phyloP scores from a whole-genome alignment of 2,329 filamentous ascomycete species.

The Colletotrichum tropicicola region DNA sequence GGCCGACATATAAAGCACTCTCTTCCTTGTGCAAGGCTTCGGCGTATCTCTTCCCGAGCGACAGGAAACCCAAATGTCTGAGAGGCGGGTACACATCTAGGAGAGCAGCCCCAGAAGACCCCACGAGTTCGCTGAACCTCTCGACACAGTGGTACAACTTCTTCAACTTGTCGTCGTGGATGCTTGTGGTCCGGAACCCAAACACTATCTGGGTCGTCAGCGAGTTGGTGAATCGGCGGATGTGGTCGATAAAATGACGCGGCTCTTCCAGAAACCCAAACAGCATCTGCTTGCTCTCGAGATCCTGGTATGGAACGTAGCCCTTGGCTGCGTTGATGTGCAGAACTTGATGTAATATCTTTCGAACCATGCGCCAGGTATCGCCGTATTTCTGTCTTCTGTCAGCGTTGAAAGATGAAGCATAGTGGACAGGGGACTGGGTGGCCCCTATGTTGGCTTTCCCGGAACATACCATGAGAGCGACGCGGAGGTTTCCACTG shows the following conservation, averaged over 20 bases:
- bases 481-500: not conserved
- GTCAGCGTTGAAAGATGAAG: not conserved
- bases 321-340: slow-evolving; percentile 45
- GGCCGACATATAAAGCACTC: slow-evolving; percentile 25
- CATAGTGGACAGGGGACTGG: too few relatives aligned
- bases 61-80: slow-evolving; percentile 18
- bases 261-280: slow-evolving; percentile 45
- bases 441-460: too few relatives aligned
- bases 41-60: slow-evolving; percentile 37
- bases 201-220: slow-evolving; percentile 61
- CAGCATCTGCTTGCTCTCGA: slow-evolving; percentile 59
- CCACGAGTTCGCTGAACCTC: slow-evolving; percentile 45
- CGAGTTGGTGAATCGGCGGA: slow-evolving; percentile 58
- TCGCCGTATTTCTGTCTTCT: slow-evolving; percentile 7
- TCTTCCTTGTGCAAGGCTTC: slow-evolving; percentile 41
- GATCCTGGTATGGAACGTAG: slow-evolving; percentile 46
- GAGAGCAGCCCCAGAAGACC: slow-evolving; percentile 49
- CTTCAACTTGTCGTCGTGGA: slow-evolving; percentile 52
- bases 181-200: slow-evolving; percentile 52
- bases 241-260: slow-evolving; percentile 50
- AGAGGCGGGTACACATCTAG: slow-evolving; percentile 57
- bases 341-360: slow-evolving; percentile 47
- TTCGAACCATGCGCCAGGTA: slow-evolving; percentile 28
- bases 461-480: not conserved
- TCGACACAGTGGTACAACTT: slow-evolving; percentile 52